A percentile compares a stretch with the other conserved stretches of the same genome.
These are phyloP conservation scores for Phytophthora boehmeriae DNA, from an alignment of 352 stramenopile species.

Conservation along the genomic window DNA sequence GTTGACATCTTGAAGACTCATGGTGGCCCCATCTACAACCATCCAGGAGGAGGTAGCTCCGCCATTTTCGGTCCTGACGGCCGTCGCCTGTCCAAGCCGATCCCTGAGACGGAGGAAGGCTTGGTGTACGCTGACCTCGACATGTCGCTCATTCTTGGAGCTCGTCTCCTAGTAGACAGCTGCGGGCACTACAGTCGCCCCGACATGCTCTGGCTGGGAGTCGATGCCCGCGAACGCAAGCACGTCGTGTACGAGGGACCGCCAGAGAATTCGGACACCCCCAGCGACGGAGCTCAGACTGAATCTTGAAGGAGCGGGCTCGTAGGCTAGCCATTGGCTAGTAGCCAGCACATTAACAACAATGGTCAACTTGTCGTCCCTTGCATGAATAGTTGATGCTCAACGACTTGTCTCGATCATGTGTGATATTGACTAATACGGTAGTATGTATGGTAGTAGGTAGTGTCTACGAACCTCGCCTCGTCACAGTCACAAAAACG, in stretches of 20 bases:
- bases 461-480: too few species aligned
- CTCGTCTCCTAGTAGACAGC: slow-evolving; percentile 19
- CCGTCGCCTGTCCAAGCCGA: slow-evolving; percentile 4
- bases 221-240: slow-evolving; percentile 18
- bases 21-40: slow-evolving; percentile 5
- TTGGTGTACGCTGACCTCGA: slow-evolving; percentile 31
- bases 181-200: slow-evolving; percentile 31
- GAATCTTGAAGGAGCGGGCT: too few species aligned
- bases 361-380: too few species aligned
- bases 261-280: slow-evolving; percentile 4
- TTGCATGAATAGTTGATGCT: too few species aligned
- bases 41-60: slow-evolving; percentile 22
- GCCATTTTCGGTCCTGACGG: slow-evolving; percentile 29
- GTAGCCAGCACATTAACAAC: too few species aligned
- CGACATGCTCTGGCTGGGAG: slow-evolving; percentile 26
- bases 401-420: too few species aligned
- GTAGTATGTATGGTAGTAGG: too few species aligned
- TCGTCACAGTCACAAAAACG: too few species aligned
- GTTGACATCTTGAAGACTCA: slow-evolving; percentile 21
- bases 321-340: too few species aligned
- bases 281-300: too few species aligned
- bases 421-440: too few species aligned
- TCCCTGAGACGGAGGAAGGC: slow-evolving; percentile 21
- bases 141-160: slow-evolving; percentile 9
- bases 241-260: slow-evolving; percentile 11